Evolutionary conservation across 208 protist species (phyloP).

Genomic region (Naegleria lovaniensis): DNA sequence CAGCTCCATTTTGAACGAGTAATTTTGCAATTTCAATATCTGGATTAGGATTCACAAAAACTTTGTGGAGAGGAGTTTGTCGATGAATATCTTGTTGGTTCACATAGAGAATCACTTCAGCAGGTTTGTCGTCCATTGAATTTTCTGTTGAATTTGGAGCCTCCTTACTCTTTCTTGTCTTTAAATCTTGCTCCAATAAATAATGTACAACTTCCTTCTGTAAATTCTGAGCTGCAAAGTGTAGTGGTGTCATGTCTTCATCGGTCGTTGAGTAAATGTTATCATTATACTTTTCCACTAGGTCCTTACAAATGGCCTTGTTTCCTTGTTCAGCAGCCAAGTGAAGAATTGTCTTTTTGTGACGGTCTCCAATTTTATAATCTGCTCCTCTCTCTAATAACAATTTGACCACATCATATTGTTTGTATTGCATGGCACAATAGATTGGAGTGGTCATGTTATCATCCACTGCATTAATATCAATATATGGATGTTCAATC

Average conservation of each 20-base stretch:
- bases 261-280: not conserved
- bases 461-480: not conserved
- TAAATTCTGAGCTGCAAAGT: not conserved
- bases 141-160: not conserved
- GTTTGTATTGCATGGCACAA: not conserved
- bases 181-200: not conserved
- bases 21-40: conserved; percentile 4
- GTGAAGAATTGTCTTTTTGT: not conserved
- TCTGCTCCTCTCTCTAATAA: conserved; percentile 14
- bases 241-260: not conserved
- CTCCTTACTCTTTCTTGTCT: no score
- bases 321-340: conserved; percentile 12
- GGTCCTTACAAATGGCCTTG: not conserved
- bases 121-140: not conserved
- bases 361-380: not conserved
- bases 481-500: conserved; percentile 14
- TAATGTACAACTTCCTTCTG: not conserved
- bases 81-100: not conserved
- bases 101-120: not conserved
- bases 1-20: not conserved
- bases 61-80: conserved; percentile 6
- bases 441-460: not conserved
- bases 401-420: conserved; percentile 11
- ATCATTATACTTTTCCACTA: not conserved
- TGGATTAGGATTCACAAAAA: not conserved